A percentile compares a stretch with the other conserved stretches of the same genome.
These are phyloP conservation scores for Paecilomyces sp. DNA, from an alignment of 2,329 filamentous ascomycete species.

Conservation along the genomic window DNA sequence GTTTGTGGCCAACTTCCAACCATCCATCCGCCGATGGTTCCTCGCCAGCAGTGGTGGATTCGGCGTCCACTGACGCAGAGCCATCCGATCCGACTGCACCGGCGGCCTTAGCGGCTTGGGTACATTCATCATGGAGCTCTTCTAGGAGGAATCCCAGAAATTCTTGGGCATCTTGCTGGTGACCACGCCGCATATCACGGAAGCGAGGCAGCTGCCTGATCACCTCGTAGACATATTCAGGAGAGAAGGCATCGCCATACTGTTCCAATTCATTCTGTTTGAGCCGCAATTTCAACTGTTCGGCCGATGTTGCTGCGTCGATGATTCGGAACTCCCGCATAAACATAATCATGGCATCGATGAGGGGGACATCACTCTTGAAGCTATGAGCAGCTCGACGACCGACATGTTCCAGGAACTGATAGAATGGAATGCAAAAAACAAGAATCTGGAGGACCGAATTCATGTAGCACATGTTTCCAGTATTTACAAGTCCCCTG, in stretches of 20 bases:
- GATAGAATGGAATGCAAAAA: slow-evolving; percentile 89
- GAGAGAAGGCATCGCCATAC: slow-evolving; percentile 84
- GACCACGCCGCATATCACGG: slow-evolving; percentile 87
- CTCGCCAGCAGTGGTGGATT: slow-evolving; percentile 22
- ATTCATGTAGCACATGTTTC: slow-evolving; percentile 99
- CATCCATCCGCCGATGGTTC: slow-evolving; percentile 59
- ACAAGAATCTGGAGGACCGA: slow-evolving; percentile 96
- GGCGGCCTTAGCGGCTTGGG: slow-evolving; percentile 60
- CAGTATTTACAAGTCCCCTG: slow-evolving; percentile 88
- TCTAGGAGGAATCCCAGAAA: slow-evolving; percentile 91
- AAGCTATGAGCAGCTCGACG: slow-evolving; percentile 82
- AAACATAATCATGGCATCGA: slow-evolving; percentile 97
- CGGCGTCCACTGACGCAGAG: slow-evolving; percentile 38
- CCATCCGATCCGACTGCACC: slow-evolving; percentile 36
- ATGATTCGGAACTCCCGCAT: slow-evolving; percentile 86
- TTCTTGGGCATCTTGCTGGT: slow-evolving; percentile 96
- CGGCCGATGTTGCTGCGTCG: slow-evolving; percentile 66
- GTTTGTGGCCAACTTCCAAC: slow-evolving; percentile 90
- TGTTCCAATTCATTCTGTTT: slow-evolving; percentile 81
- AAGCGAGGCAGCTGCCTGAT: slow-evolving; percentile 83
- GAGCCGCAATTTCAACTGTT: slow-evolving; percentile 65
- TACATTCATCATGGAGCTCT: slow-evolving; percentile 87
- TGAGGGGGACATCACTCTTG: slow-evolving; percentile 86
- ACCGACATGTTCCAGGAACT: slow-evolving; percentile 81
- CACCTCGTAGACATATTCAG: slow-evolving; percentile 91